phyloP scores from a whole-genome alignment of 441 rosid genomes.

The Pelargonium australe region DNA sequence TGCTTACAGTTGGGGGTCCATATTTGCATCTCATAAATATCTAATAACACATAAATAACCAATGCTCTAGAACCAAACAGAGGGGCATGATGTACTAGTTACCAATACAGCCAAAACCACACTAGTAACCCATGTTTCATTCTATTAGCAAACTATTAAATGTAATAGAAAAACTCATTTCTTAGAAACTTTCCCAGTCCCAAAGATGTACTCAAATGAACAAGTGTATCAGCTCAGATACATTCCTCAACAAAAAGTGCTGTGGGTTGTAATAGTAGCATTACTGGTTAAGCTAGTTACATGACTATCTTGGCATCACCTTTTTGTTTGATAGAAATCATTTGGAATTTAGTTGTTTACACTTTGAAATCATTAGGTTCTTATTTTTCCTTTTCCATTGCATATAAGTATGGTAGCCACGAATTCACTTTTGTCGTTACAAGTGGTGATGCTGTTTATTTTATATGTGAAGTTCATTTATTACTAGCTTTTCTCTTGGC shows the following conservation, averaged over 20 bases:
- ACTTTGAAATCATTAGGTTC: slow-evolving; percentile 1
- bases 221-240: background rate
- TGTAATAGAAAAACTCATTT: no score
- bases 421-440: background rate
- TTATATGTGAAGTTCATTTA: background rate
- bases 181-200: no score
- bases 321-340: background rate
- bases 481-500: background rate
- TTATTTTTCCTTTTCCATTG: background rate
- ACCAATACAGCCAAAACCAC: no score
- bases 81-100: no score
- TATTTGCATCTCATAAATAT: no score
- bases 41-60: no score
- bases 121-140: no score
- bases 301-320: slow-evolving; percentile 4
- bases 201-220: background rate
- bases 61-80: no score
- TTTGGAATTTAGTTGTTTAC: background rate
- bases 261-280: slow-evolving; percentile 6
- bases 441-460: background rate
- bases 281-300: background rate
- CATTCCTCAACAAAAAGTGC: background rate
- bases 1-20: background rate
- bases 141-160: no score
- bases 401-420: background rate